Evolutionary conservation across 768 basidiomycete species (phyloP).

Genomic region (Trametes villosa): DNA sequence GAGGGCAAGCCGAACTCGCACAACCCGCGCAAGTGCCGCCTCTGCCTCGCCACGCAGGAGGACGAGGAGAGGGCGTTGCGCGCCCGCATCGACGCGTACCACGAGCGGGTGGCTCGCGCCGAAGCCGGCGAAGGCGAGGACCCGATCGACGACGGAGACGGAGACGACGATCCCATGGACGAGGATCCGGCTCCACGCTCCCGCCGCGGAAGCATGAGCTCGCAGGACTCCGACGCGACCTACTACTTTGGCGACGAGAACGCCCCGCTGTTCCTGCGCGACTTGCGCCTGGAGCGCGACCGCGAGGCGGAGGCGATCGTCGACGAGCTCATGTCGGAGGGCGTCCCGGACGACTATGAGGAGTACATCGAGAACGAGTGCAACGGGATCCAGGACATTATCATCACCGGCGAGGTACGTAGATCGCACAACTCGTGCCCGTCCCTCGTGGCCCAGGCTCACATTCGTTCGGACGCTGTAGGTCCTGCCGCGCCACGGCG

Average conservation of each 20-base stretch:
- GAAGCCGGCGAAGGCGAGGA: constrained; percentile 17
- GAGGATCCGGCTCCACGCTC: neutral
- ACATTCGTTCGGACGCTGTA: constrained; percentile 24
- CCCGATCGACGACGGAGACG: neutral
- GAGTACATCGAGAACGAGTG: constrained; percentile 43
- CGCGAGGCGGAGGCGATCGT: constrained; percentile 30
- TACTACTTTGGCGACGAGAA: constrained; percentile 20
- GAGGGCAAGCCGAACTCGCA: constrained; percentile 46
- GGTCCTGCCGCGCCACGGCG: constrained; percentile 49
- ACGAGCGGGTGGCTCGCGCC: constrained; percentile 15
- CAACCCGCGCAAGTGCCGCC: constrained; percentile 42
- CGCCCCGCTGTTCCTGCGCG: constrained; percentile 2
- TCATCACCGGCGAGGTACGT: constrained; percentile 62
- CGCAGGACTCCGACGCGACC: constrained; percentile 19
- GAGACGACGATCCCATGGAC: constrained; percentile 3
- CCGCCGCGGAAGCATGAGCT: constrained; percentile 10
- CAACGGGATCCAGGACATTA: constrained; percentile 60
- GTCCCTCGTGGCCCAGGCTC: neutral
- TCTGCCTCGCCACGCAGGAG: constrained; percentile 20
- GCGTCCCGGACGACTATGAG: constrained; percentile 19
- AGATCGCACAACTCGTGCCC: neutral
- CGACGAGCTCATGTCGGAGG: constrained; percentile 31
- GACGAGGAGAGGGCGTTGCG: constrained; percentile 15
- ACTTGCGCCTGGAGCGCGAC: constrained; percentile 25
- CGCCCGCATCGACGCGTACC: constrained; percentile 11